Percentiles rank a stretch among this genome's conserved stretches.
Conservation (phyloP, 768 basidiomycete genomes). For the Termitomyces sp. region DNA sequence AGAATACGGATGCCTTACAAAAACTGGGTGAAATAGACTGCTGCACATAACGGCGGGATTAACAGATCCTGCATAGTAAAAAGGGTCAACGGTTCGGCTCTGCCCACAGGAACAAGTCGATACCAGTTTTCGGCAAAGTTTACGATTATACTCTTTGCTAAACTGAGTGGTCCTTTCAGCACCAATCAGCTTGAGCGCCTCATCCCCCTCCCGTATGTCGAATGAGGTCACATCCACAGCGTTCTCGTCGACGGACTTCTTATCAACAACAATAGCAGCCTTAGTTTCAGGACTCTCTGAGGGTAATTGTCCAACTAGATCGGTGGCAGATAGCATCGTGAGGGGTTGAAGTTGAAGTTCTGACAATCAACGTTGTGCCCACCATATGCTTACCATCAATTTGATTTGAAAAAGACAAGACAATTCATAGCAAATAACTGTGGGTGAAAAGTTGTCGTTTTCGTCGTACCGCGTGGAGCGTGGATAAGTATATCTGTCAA, state of each 20-base stretch:
- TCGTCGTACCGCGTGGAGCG: not conserved
- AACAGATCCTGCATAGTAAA: constrained; percentile 35
- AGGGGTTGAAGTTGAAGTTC: not conserved
- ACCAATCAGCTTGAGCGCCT: constrained; percentile 60
- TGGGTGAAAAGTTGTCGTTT: not conserved
- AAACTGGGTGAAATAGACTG: constrained; percentile 68
- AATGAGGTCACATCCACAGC: constrained; percentile 20
- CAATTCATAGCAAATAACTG: not conserved
- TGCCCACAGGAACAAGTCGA: too few relatives aligned
- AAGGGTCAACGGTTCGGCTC: not conserved
- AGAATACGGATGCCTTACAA: constrained; percentile 33
- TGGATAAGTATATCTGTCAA: not conserved
- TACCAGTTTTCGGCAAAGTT: constrained; percentile 57
- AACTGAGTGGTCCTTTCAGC: constrained; percentile 46
- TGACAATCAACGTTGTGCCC: not conserved
- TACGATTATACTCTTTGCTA: constrained; percentile 57
- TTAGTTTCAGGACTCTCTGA: not conserved
- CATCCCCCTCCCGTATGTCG: constrained; percentile 46
- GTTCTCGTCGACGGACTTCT: constrained; percentile 33
- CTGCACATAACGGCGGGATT: constrained; percentile 55
- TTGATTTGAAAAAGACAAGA: not conserved
- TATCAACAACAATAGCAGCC: constrained; percentile 6
- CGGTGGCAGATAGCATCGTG: constrained; percentile 1
- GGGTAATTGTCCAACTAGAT: not conserved
- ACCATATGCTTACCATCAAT: not conserved